Percentiles rank a stretch among this genome's conserved stretches.
These are phyloP conservation scores for Lunasporangiospora selenospora DNA, from an alignment of 192 early-diverging fungal species.

Conservation along the genomic window DNA sequence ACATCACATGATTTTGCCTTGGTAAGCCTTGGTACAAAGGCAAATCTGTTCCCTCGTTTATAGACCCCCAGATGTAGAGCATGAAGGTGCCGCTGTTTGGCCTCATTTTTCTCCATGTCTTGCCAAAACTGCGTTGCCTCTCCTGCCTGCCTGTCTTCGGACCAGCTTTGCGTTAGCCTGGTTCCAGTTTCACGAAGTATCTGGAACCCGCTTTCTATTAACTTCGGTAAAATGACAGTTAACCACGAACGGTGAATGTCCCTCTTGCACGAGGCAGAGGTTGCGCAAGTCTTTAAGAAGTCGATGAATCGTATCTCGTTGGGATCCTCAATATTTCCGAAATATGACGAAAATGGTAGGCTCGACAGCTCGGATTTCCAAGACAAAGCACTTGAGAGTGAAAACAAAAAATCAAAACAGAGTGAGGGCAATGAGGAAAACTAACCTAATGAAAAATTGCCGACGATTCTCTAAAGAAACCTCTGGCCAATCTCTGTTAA, in stretches of 20 bases:
- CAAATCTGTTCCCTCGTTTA: too few species aligned
- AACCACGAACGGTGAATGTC: slow-evolving; percentile 1
- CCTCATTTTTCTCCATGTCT: too few species aligned
- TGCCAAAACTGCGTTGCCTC: too few species aligned
- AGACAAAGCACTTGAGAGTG: background rate
- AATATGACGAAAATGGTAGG: slow-evolving; percentile 11
- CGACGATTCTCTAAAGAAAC: slow-evolving; percentile 32
- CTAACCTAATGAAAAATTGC: background rate
- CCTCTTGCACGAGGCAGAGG: slow-evolving; percentile 2
- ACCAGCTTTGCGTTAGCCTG: slow-evolving; percentile 1
- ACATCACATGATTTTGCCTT: too few species aligned
- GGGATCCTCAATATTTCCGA: slow-evolving; percentile 9
- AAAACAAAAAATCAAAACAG: background rate
- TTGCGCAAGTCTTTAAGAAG: slow-evolving; percentile 5
- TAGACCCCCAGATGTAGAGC: too few species aligned
- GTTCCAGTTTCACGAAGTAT: slow-evolving; percentile 8
- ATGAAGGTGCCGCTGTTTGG: too few species aligned
- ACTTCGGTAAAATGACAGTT: background rate
- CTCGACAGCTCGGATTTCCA: slow-evolving; percentile 4
- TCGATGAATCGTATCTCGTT: slow-evolving; percentile 5
- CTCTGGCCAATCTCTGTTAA: slow-evolving; percentile 21
- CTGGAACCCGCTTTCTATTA: background rate
- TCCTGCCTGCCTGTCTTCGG: slow-evolving; percentile 4
- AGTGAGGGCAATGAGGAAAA: background rate
- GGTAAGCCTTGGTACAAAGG: too few species aligned